Conservation (phyloP, 805 yeast genomes). For the Metschnikowia arizonensis region DNA sequence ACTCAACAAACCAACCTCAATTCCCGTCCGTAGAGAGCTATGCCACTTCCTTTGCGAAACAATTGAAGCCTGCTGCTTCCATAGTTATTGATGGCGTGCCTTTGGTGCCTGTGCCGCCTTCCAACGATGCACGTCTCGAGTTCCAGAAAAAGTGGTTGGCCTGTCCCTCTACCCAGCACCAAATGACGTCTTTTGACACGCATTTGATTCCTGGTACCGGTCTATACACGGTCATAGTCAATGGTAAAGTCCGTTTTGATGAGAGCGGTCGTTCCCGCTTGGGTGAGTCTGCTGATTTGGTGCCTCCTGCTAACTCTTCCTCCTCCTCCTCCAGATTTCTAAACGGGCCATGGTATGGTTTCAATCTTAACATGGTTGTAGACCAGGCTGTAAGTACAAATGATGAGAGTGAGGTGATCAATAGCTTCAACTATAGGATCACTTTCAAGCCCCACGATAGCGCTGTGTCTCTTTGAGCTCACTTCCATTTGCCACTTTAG, state of each 20-base stretch:
- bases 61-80: conserved; percentile 48
- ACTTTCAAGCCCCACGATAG: conserved; percentile 59
- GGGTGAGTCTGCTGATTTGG: conserved; percentile 60
- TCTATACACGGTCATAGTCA: conserved; percentile 45
- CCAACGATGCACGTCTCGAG: conserved; percentile 35
- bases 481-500: too few species aligned
- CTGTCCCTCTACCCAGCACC: conserved; percentile 58
- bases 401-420: conserved; percentile 45
- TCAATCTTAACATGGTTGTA: conserved; percentile 52
- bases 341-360: conserved; percentile 74
- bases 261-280: conserved; percentile 66
- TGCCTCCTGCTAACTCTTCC: conserved; percentile 15
- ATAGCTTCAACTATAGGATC: conserved; percentile 61
- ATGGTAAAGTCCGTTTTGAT: conserved; percentile 68
- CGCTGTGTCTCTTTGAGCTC: conserved; percentile 24
- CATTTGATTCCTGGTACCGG: conserved; percentile 68
- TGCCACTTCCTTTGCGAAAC: conserved; percentile 47
- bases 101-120: conserved; percentile 26
- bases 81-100: conserved; percentile 60
- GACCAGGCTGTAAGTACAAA: conserved; percentile 45
- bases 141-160: conserved; percentile 59
- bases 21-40: conserved; percentile 36
- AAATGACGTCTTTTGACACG: conserved; percentile 57
- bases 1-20: conserved; percentile 11
- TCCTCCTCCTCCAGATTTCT: conserved; percentile 36